Percentiles rank a stretch among this genome's conserved stretches.
These are phyloP conservation scores for Liriodendron chinense DNA, from an alignment of 164 flowering plant genomes.

Conservation along the genomic window DNA sequence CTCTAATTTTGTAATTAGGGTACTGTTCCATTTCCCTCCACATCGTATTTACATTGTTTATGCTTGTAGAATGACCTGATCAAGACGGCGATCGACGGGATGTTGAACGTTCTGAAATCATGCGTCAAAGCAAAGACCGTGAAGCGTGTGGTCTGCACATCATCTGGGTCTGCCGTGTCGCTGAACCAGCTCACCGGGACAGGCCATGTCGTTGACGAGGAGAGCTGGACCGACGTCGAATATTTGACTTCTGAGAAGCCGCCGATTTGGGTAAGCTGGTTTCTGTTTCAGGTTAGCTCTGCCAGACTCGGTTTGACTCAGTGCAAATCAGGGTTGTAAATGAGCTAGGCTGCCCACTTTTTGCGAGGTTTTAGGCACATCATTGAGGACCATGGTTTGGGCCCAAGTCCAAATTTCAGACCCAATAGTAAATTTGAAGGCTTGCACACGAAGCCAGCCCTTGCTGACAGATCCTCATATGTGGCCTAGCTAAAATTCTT, in stretches of 20 bases:
- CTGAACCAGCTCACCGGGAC: conserved; percentile 39
- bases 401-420: no score
- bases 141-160: conserved; percentile 62
- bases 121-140: conserved; percentile 61
- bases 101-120: conserved; percentile 48
- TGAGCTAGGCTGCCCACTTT: no score
- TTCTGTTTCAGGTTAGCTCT: background rate
- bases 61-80: conserved; percentile 58
- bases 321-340: no score
- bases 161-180: conserved; percentile 69
- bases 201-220: conserved; percentile 55
- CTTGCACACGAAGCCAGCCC: no score
- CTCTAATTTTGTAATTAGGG: background rate
- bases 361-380: no score
- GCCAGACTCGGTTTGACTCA: no score
- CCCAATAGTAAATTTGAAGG: no score
- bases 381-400: no score
- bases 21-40: no score
- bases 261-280: conserved; percentile 61
- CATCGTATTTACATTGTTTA: background rate
- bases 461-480: no score
- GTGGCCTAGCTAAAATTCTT: no score
- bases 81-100: conserved; percentile 70
- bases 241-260: conserved; percentile 54
- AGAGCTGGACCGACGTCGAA: conserved; percentile 66